Evolutionary conservation across 805 yeast genomes (phyloP), one percentile per base, ranked within the genome.

Genomic region (Saccharomycopsis oosterbeekiorum): DNA sequence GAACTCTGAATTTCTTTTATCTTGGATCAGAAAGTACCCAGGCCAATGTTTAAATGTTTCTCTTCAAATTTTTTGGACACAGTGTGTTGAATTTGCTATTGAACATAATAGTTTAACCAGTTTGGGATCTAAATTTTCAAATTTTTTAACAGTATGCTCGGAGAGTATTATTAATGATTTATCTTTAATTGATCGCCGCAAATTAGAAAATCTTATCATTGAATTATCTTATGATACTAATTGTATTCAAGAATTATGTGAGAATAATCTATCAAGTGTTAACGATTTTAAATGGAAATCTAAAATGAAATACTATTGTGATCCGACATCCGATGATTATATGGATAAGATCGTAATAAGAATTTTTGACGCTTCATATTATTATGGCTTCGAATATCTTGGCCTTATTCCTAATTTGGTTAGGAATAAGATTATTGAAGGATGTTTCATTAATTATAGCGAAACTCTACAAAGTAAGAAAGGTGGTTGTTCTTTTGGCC

Each of bases 401-500:
- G 97, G 97, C 0, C 76, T 83, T 0, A 84, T 86, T 2, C 88
- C 86, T 19, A 79, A 84, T 60, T 74, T 92, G 24, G 96, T 93
- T 0, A 79, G 82, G 60, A 93, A 97, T 0, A 89, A 93, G 1
- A 75, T 89, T 19, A 77, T 88, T 8, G 82, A 82, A 56, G 75
- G 78, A 5, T 82, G 89, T 61, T 89, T 80, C 69, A 69, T 85
- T 9, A 75, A 91, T 0, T 81, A 92, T 84, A 76, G 88, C 0
- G 87, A 85, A 63, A 92, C 97, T 0, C 70, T 91, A 17, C 79
- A 82, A 40, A 89, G 85, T 66, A 80, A 79, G 41, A 75, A 84
- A 9, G 98, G 98, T n/a, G 96, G 96, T 0, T 86, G 96, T 1
- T 86, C 96, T 0, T 84, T 87, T 71, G 98, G 98, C 0, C 97